Evolutionary conservation across 768 basidiomycete genomes (phyloP), one percentile per base, ranked within the genome.

Genomic region (Termitomyces sp.): DNA sequence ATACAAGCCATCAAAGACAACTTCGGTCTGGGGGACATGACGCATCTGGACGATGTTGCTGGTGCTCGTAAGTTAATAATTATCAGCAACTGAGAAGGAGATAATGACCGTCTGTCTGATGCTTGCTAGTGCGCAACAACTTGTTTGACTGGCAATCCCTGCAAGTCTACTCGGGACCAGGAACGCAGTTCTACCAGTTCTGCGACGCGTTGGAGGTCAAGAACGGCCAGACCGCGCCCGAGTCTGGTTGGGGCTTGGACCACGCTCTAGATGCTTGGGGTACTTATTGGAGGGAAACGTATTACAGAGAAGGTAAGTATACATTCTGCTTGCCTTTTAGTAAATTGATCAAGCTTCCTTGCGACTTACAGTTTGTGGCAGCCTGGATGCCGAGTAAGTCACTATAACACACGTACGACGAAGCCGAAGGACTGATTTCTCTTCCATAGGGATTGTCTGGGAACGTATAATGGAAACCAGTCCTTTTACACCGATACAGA

Each of bases 141-240:
- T 74, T 86, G 6, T 84, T 79, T 76, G 85, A 87, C 48, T 91
- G 89, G 89, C 89, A 90, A 63, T 62, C 62, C 4, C 64, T 89
- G 27, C 81, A 83, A 43, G 82, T 85, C 1, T 71, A 74, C n/a
- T 68, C 71, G 1, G 84, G 83, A 6, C 71, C 78, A 1, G 63
- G 68, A 62, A 70, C 72, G 0, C 65, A 64, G 20, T 88, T 88
- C 72, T 83, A 75, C 71, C 55, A 76, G 16, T 87, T 86, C 67
- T 87, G 87, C 59, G 85, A 88, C 64, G 85, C 85, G 1, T 71
- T 88, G 1, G 86, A 88, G 65, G 82, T 86, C 26, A 83, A 85
- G 59, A 62, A 84, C 53, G 83, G 83, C 18, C 69, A 73, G 16
- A 72, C 64, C 47, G 84, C 84, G 1, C 74, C 79, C 14, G 71